Percentiles rank a stretch among this genome's conserved stretches.
These are phyloP conservation scores for Jackrogersella multiformis DNA, from an alignment of 495 filamentous ascomycete species.

Conservation along the genomic window DNA sequence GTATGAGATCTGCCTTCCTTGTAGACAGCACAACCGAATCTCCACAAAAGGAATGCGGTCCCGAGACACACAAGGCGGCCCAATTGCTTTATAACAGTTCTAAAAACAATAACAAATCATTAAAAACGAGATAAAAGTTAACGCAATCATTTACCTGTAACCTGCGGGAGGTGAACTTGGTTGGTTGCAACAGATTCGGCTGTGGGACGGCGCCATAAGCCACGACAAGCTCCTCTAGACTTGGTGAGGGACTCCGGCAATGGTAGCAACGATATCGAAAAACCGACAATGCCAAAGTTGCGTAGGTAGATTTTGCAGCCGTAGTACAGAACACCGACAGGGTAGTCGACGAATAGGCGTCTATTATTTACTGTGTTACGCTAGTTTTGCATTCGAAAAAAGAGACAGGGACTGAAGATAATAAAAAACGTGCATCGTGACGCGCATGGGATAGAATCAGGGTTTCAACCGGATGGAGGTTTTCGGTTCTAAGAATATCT, in stretches of 20 bases:
- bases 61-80: slow-evolving; percentile 30
- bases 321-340: slow-evolving; percentile 29
- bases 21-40: slow-evolving; percentile 38
- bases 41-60: slow-evolving; percentile 43
- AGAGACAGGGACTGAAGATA: slow-evolving; percentile 29
- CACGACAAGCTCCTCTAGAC: slow-evolving; percentile 33
- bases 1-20: slow-evolving; percentile 41
- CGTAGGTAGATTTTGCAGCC: slow-evolving; percentile 32
- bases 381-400: slow-evolving; percentile 33
- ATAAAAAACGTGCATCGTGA: slow-evolving; percentile 33
- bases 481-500: slow-evolving; percentile 4
- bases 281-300: slow-evolving; percentile 21
- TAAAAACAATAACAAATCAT: slow-evolving; percentile 16
- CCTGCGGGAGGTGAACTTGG: slow-evolving; percentile 16
- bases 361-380: slow-evolving; percentile 26
- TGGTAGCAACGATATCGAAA: slow-evolving; percentile 29
- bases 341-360: slow-evolving; percentile 36
- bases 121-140: slow-evolving; percentile 19
- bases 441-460: slow-evolving; percentile 39
- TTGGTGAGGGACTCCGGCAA: slow-evolving; percentile 14
- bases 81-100: slow-evolving; percentile 23
- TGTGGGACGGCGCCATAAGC: slow-evolving; percentile 23
- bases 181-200: slow-evolving; percentile 31
- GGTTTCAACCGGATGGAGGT: slow-evolving; percentile 14
- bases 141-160: slow-evolving; percentile 19